Conservation (phyloP, 2,329 filamentous ascomycete genomes). For the Paraconiothyrium sp. region DNA sequence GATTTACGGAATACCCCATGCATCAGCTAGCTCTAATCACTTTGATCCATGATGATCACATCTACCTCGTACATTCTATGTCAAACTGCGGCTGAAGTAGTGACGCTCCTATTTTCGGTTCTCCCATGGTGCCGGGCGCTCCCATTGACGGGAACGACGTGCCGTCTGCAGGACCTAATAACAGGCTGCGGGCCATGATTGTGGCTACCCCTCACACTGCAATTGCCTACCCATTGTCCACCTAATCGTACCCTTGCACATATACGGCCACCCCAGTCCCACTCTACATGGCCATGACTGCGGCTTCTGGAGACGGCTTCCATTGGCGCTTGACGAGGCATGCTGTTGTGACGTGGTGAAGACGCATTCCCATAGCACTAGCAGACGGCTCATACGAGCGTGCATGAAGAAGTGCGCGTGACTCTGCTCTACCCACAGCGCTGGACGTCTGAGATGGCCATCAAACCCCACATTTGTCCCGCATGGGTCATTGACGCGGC, state of each 20-base stretch:
- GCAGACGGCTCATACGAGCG: constrained; percentile 7
- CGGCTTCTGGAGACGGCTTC: constrained; percentile 9
- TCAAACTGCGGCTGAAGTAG: constrained; percentile 13
- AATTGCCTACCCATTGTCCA: background rate
- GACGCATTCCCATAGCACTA: background rate
- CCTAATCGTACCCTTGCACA: constrained; percentile 2
- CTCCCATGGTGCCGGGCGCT: background rate
- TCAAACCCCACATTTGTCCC: constrained; percentile 19
- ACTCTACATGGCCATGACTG: background rate
- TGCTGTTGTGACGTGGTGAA: constrained; percentile 15
- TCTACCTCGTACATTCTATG: background rate
- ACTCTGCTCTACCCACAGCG: constrained; percentile 11
- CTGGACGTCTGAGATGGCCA: constrained; percentile 14
- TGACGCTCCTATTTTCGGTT: background rate
- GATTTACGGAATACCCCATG: constrained; percentile 30
- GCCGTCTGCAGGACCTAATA: background rate
- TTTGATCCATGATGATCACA: constrained; percentile 23
- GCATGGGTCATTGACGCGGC: constrained; percentile 10
- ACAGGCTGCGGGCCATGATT: constrained; percentile 12
- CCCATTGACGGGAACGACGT: background rate
- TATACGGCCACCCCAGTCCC: constrained; percentile 5
- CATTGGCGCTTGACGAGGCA: constrained; percentile 14
- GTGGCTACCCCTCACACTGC: constrained; percentile 10
- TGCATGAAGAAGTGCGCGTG: constrained; percentile 14
- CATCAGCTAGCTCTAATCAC: constrained; percentile 25